Evolutionary conservation across 768 basidiomycete species (phyloP).

Genomic region (Hericium coralloides): DNA sequence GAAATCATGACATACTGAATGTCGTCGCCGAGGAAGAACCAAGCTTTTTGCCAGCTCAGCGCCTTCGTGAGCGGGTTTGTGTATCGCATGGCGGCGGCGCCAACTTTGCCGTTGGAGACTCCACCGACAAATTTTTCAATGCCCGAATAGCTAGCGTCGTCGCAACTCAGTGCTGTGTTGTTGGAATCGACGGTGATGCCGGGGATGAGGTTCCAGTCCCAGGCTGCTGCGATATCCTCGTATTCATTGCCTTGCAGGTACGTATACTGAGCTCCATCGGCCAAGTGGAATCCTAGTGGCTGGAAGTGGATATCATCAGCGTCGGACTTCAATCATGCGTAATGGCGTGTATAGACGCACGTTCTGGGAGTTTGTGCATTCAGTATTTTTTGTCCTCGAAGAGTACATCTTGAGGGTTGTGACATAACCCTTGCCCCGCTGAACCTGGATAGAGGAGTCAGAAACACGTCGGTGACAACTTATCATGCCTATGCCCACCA

Average conservation of each 20-base stretch:
- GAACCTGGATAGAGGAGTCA: conserved; percentile 17
- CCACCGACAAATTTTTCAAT: conserved; percentile 57
- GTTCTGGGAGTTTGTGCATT: conserved; percentile 25
- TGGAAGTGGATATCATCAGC: neutral
- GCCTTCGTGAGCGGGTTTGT: conserved; percentile 49
- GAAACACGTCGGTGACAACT: neutral
- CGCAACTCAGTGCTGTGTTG: conserved; percentile 44
- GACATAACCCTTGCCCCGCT: conserved; percentile 23
- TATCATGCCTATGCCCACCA: conserved; percentile 16
- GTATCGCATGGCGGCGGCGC: conserved; percentile 56
- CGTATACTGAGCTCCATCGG: conserved; percentile 56
- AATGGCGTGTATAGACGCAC: neutral
- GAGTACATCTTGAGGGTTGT: conserved; percentile 26
- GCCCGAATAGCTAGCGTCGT: conserved; percentile 32
- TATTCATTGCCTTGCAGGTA: conserved; percentile 62
- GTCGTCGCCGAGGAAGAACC: conserved; percentile 64
- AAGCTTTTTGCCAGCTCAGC: conserved; percentile 57
- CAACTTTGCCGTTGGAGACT: conserved; percentile 45
- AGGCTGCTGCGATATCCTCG: conserved; percentile 60
- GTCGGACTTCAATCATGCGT: neutral
- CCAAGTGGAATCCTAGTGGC: conserved; percentile 44
- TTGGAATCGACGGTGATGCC: conserved; percentile 61
- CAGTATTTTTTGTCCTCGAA: conserved; percentile 24
- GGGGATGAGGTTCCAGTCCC: conserved; percentile 76
- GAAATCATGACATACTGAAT: conserved; percentile 57